Conservation (phyloP, 1,139 yeast species). For the Magnusiomyces ingens region DNA sequence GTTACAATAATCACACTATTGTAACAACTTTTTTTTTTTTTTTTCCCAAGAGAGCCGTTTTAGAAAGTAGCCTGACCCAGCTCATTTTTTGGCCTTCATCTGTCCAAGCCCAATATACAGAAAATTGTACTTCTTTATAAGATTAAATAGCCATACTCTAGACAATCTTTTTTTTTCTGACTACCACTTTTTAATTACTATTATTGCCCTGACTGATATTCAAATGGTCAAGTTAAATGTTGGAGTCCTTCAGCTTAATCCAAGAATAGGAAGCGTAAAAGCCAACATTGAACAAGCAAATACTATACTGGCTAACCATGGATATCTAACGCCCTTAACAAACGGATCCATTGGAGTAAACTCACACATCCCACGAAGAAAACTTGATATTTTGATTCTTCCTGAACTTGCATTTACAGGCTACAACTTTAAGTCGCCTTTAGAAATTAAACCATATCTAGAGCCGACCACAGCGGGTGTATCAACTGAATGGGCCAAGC, state of each 20-base stretch:
- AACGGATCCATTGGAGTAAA: neutral
- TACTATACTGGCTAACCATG: conserved; percentile 31
- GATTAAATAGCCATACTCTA: too few relatives aligned
- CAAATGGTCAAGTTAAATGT: conserved; percentile 38
- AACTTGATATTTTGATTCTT: conserved; percentile 50
- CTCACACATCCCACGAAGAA: conserved; percentile 25
- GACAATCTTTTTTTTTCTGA: too few relatives aligned
- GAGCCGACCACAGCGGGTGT: conserved; percentile 43
- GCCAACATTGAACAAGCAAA: conserved; percentile 48
- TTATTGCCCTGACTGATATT: neutral
- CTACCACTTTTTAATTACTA: too few relatives aligned
- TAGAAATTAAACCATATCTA: conserved; percentile 54
- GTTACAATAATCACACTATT: neutral
- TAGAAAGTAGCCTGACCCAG: too few relatives aligned
- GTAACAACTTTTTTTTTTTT: too few relatives aligned
- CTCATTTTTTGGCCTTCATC: too few relatives aligned
- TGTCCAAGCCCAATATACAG: too few relatives aligned
- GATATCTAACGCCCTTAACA: conserved; percentile 2
- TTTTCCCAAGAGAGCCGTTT: too few relatives aligned
- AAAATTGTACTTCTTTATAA: too few relatives aligned
- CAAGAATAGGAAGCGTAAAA: conserved; percentile 53
- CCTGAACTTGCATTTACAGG: conserved; percentile 89
- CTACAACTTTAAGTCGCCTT: conserved; percentile 52
- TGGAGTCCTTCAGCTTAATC: conserved; percentile 66
- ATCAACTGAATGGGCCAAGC: conserved; percentile 51